These are phyloP conservation scores for Melastoma malabathricum DNA, from an alignment of 345 rosid species.

Conservation along the genomic window DNA sequence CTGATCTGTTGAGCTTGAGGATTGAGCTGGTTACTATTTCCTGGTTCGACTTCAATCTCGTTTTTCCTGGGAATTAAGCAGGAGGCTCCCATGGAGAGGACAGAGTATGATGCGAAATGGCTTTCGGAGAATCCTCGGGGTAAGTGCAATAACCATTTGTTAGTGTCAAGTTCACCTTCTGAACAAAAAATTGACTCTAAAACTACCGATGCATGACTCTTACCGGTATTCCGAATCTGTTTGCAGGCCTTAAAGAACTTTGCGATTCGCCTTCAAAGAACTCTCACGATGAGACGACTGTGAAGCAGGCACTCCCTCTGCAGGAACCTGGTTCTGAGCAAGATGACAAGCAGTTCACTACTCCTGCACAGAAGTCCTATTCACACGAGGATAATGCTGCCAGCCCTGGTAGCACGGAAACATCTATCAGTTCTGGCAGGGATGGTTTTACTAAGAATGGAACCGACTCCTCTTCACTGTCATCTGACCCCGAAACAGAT, in stretches of 20 bases:
- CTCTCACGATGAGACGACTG: constrained; percentile 18
- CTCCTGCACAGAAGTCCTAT: constrained; percentile 21
- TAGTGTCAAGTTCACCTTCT: neutral
- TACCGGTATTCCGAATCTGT: neutral
- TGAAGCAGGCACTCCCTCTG: neutral
- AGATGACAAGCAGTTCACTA: constrained; percentile 27
- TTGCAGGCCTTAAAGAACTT: constrained; percentile 28
- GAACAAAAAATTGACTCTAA: too few species aligned
- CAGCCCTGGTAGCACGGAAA: constrained; percentile 13
- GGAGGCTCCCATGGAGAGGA: constrained; percentile 11
- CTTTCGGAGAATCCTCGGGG: constrained; percentile 41
- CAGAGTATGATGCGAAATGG: constrained; percentile 21
- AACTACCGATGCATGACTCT: too few species aligned
- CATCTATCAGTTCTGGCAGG: constrained; percentile 38
- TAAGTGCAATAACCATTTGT: constrained; percentile 11
- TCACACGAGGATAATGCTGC: constrained; percentile 19
- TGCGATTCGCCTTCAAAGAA: constrained; percentile 33
- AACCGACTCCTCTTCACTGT: constrained; percentile 44
- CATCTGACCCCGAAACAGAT: constrained; percentile 70
- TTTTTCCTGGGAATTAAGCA: neutral
- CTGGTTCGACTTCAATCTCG: too few species aligned
- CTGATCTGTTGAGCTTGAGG: too few species aligned
- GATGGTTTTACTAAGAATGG: constrained; percentile 49
- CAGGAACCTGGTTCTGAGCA: constrained; percentile 16
- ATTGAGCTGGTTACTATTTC: too few species aligned